Evolutionary conservation across 768 basidiomycete species (phyloP).

Genomic region (Saitozyma sp.): DNA sequence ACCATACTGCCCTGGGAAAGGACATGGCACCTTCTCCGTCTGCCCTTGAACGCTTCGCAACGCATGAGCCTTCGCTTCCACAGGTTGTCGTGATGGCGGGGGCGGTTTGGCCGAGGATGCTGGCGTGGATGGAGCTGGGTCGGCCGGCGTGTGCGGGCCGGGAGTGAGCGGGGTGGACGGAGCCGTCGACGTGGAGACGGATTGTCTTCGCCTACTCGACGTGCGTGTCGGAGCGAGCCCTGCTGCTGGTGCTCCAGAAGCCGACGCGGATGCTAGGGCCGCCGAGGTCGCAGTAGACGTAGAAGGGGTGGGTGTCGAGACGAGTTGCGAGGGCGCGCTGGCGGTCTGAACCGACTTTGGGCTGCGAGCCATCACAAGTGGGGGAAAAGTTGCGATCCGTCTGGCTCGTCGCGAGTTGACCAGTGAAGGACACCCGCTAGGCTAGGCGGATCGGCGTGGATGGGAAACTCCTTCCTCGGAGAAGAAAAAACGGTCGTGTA

Average conservation of each 20-base stretch:
- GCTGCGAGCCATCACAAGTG: slow-evolving; percentile 11
- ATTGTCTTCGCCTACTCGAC: slow-evolving; percentile 8
- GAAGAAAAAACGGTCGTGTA: too few species aligned
- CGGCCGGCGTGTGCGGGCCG: slow-evolving; percentile 13
- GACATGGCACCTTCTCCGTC: slow-evolving; percentile 36
- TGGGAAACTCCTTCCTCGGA: too few species aligned
- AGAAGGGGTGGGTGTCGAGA: background rate
- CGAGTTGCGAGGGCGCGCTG: slow-evolving; percentile 5
- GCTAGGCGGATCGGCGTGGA: too few species aligned
- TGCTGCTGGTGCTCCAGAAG: background rate
- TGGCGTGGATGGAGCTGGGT: slow-evolving; percentile 7
- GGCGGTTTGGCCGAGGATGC: slow-evolving; percentile 3
- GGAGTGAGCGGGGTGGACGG: slow-evolving; percentile 17
- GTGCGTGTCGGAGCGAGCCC: background rate
- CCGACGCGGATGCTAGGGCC: background rate
- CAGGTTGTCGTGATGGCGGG: background rate
- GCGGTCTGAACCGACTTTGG: slow-evolving; percentile 1
- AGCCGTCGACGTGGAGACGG: slow-evolving; percentile 11
- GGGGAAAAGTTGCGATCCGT: background rate
- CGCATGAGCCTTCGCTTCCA: slow-evolving; percentile 37
- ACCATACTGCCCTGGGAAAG: slow-evolving; percentile 37
- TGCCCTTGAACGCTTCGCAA: slow-evolving; percentile 32
- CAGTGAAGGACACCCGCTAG: slow-evolving; percentile 10
- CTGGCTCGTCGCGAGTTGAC: slow-evolving; percentile 1
- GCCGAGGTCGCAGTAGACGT: background rate